Evolutionary conservation across 371 early-diverging fungal species (phyloP).

Genomic region (Syncephalastrum monosporum): DNA sequence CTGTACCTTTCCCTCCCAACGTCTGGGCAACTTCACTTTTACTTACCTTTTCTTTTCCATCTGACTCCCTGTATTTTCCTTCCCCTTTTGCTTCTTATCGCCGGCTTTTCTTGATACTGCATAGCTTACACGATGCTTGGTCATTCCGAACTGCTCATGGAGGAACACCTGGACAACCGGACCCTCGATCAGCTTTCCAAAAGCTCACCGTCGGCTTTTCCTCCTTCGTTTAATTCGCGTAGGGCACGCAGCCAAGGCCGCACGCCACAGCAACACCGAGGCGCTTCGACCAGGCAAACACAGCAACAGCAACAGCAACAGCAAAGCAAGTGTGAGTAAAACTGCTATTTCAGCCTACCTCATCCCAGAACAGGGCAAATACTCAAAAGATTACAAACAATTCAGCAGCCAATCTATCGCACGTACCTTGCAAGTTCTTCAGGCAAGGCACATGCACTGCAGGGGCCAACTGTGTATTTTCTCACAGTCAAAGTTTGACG

Average conservation of each 20-base stretch:
- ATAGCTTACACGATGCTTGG: neutral
- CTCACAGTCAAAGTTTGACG: slow-evolving; percentile 62
- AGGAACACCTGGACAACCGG: slow-evolving; percentile 1
- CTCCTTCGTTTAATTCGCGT: neutral
- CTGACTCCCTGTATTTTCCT: neutral
- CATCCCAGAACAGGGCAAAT: slow-evolving; percentile 1
- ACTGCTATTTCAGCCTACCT: neutral
- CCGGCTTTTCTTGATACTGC: too few relatives aligned
- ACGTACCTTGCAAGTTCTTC: slow-evolving; percentile 84
- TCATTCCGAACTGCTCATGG: slow-evolving; percentile 8
- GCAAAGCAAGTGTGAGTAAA: slow-evolving; percentile 1
- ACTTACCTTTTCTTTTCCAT: too few relatives aligned
- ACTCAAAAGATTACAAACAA: too few relatives aligned
- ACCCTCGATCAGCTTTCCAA: slow-evolving; percentile 4
- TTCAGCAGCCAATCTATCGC: slow-evolving; percentile 14
- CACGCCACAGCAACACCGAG: slow-evolving; percentile 8
- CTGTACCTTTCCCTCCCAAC: too few relatives aligned
- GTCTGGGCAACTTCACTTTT: too few relatives aligned
- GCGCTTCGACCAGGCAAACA: neutral
- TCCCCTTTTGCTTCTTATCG: neutral
- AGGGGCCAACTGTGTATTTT: slow-evolving; percentile 76
- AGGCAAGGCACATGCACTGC: slow-evolving; percentile 76
- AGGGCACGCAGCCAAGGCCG: neutral
- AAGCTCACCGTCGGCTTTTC: slow-evolving; percentile 8
- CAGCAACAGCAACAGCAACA: neutral